A percentile compares a stretch with the other conserved stretches of the same genome.
Evolutionary conservation across 2,329 filamentous ascomycete genomes (phyloP).

Genomic region (Xylariaceae sp.): DNA sequence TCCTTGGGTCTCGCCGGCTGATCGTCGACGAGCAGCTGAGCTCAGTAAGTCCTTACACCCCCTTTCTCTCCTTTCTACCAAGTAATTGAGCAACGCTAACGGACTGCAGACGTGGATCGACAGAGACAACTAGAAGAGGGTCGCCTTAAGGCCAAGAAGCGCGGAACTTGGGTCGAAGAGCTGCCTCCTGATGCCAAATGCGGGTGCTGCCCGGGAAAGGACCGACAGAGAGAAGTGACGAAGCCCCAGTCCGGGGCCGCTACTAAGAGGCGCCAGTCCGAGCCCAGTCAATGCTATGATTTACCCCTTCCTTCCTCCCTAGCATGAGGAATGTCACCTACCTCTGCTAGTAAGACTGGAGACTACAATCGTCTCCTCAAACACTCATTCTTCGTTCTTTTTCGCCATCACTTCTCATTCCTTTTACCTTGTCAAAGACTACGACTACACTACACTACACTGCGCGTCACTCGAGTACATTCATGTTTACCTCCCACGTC

Average conservation of each 20-base stretch:
- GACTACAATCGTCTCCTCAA: not conserved
- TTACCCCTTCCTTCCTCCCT: not conserved
- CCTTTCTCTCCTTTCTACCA: not conserved
- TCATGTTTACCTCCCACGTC: not conserved
- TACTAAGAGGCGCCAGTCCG: not conserved
- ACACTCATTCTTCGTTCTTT: not conserved
- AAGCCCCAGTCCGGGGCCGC: conserved; percentile 4
- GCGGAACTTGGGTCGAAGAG: conserved; percentile 24
- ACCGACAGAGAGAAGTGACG: conserved; percentile 18
- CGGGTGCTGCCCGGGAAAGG: conserved; percentile 27
- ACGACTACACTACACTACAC: no score
- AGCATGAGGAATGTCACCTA: not conserved
- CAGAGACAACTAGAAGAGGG: conserved; percentile 17
- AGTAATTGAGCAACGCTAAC: conserved; percentile 1
- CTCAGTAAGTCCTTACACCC: conserved; percentile 36
- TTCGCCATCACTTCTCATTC: no score
- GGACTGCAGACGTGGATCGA: conserved; percentile 19
- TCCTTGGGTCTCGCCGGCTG: conserved; percentile 39
- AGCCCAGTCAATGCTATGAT: not conserved
- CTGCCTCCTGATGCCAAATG: conserved; percentile 18
- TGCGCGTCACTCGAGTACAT: not conserved
- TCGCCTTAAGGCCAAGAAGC: conserved; percentile 17
- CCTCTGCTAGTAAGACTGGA: not conserved
- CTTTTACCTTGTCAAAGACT: no score
- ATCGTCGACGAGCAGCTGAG: conserved; percentile 36